Conservation (phyloP, 1,284 basidiomycete species). For the Irpex sp. region DNA sequence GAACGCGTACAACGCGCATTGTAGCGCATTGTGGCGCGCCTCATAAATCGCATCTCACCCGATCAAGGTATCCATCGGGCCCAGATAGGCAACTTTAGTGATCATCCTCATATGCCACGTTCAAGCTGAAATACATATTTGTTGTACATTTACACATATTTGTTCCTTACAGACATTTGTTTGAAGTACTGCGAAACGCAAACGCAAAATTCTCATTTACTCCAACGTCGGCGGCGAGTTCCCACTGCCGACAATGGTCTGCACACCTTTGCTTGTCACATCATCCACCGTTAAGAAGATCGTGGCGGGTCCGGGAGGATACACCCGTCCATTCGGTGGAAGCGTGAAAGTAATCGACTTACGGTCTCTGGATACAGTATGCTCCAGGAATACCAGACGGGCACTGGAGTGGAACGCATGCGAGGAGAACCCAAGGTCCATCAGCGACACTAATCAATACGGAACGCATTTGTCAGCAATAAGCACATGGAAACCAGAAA, state of each 20-base stretch:
- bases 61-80: not conserved
- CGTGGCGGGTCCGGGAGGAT: constrained; percentile 48
- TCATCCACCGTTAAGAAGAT: constrained; percentile 38
- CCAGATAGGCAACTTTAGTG: not conserved
- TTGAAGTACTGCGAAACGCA: too few relatives aligned
- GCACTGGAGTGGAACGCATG: constrained; percentile 44
- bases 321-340: constrained; percentile 43
- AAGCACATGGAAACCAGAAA: too few relatives aligned
- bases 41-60: not conserved
- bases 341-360: constrained; percentile 37
- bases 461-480: not conserved
- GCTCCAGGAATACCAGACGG: constrained; percentile 44
- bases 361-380: constrained; percentile 29
- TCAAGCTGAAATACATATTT: too few relatives aligned
- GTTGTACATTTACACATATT: not conserved
- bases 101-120: not conserved
- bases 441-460: constrained; percentile 32
- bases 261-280: constrained; percentile 9
- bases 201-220: not conserved
- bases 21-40: not conserved
- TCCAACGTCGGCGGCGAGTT: constrained; percentile 7
- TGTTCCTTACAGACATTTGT: not conserved
- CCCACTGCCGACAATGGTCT: constrained; percentile 13
- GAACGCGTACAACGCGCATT: not conserved
- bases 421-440: constrained; percentile 46